Conservation (phyloP, 495 filamentous ascomycete genomes). For the Penicillium paradoxum region DNA sequence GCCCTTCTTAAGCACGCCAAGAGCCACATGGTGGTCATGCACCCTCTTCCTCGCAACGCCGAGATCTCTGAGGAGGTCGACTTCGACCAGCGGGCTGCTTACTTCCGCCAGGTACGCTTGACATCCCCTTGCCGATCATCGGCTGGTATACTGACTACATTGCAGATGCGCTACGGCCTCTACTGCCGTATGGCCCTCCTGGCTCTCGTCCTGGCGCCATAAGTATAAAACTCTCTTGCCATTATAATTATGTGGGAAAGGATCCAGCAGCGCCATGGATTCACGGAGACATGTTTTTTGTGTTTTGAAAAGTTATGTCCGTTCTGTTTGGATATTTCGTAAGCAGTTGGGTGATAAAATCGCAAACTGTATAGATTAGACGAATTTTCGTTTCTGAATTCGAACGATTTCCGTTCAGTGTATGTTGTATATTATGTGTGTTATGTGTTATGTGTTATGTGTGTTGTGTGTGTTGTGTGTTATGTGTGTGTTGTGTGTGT, state of each 20-base stretch:
- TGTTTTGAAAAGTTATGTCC: constrained; percentile 35
- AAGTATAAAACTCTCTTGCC: constrained; percentile 23
- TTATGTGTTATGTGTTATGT: constrained; percentile 15
- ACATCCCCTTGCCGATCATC: neutral
- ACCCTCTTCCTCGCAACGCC: constrained; percentile 86
- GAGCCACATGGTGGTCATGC: constrained; percentile 85
- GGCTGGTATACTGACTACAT: constrained; percentile 26
- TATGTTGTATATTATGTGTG: constrained; percentile 26
- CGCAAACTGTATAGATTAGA: constrained; percentile 44
- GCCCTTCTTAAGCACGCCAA: constrained; percentile 87
- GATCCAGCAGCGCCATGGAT: constrained; percentile 17
- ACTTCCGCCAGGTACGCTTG: constrained; percentile 92
- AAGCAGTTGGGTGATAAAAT: constrained; percentile 28
- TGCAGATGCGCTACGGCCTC: constrained; percentile 93
- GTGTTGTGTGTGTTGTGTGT: constrained; percentile 16
- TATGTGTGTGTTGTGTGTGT: constrained; percentile 16
- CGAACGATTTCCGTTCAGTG: constrained; percentile 31
- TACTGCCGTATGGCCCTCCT: constrained; percentile 97
- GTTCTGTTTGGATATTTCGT: constrained; percentile 34
- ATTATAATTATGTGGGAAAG: constrained; percentile 24
- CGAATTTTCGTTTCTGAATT: constrained; percentile 40
- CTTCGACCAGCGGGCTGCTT: constrained; percentile 93
- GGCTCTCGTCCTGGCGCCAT: constrained; percentile 78
- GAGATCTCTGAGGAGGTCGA: constrained; percentile 96
- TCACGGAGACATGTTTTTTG: constrained; percentile 24